Percentiles rank a stretch among this genome's conserved stretches.
phyloP scores from a whole-genome alignment of 2,329 filamentous ascomycete genomes.

The Sporothrix globosa region DNA sequence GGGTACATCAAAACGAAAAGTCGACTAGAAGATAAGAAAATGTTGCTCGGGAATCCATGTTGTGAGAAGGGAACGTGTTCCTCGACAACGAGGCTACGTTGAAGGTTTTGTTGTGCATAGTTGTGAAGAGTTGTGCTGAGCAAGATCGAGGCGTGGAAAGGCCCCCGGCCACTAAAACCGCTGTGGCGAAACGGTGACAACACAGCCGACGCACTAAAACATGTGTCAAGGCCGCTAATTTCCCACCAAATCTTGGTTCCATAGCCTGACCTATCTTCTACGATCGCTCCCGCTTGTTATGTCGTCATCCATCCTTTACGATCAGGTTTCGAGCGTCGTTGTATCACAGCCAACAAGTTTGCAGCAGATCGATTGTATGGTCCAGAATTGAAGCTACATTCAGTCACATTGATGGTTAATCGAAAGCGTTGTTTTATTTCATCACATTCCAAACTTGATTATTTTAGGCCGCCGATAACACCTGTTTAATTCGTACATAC shows the following conservation, averaged over 20 bases:
- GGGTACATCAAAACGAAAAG: neutral
- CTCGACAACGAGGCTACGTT: neutral
- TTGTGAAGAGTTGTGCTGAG: neutral
- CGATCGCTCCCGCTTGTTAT: neutral
- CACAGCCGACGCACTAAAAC: neutral
- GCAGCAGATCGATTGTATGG: neutral
- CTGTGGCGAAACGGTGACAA: constrained; percentile 9
- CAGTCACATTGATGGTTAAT: neutral
- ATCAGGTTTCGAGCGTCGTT: neutral
- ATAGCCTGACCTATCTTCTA: neutral
- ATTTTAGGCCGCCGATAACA: neutral
- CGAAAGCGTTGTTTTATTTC: neutral
- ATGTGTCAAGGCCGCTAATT: constrained; percentile 2
- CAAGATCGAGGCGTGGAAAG: neutral
- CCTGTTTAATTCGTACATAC: neutral
- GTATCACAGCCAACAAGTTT: neutral
- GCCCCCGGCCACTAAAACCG: neutral
- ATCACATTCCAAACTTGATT: neutral
- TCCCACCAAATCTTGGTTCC: constrained; percentile 1
- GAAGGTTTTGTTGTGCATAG: neutral
- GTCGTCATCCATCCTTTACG: constrained; percentile 22
- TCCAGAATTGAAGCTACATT: neutral
- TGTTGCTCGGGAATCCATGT: neutral
- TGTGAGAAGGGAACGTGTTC: neutral
- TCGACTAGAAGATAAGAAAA: neutral